These are phyloP conservation scores for Cordyceps cateniannulata DNA, from an alignment of 2,329 filamentous ascomycete species.

Conservation along the genomic window DNA sequence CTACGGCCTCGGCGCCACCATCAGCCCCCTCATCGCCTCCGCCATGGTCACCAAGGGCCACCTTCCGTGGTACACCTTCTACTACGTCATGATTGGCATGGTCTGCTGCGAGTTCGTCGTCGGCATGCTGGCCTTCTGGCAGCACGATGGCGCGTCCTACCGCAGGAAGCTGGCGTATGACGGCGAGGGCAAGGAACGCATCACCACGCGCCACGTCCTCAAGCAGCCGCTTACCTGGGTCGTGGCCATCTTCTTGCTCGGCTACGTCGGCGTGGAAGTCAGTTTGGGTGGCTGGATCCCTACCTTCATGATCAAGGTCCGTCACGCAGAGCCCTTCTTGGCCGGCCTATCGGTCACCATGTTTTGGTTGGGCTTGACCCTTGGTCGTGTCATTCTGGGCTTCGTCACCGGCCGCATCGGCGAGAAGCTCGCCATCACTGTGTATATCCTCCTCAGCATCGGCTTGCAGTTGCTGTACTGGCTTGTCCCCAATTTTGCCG, in stretches of 20 bases:
- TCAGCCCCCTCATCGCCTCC: constrained; percentile 65
- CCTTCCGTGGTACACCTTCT: constrained; percentile 66
- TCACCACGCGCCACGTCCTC: constrained; percentile 40
- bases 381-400: constrained; percentile 65
- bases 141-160: constrained; percentile 51
- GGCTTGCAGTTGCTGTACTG: constrained; percentile 68
- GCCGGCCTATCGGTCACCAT: constrained; percentile 71
- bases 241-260: constrained; percentile 66
- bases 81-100: constrained; percentile 64
- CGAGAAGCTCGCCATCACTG: constrained; percentile 58
- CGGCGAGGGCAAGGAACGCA: constrained; percentile 30
- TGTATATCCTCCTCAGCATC: constrained; percentile 59
- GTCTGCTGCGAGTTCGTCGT: constrained; percentile 49
- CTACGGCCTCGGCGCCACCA: constrained; percentile 65
- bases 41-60: constrained; percentile 59
- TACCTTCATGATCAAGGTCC: constrained; percentile 77
- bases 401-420: constrained; percentile 70
- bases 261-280: constrained; percentile 75
- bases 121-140: constrained; percentile 55
- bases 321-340: constrained; percentile 61
- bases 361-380: constrained; percentile 78
- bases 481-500: constrained; percentile 71
- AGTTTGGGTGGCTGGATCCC: constrained; percentile 73
- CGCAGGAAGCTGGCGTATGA: constrained; percentile 30
- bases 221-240: constrained; percentile 59